phyloP scores from a whole-genome alignment of 2,329 filamentous ascomycete genomes.

The Fusarium sambucinum region DNA sequence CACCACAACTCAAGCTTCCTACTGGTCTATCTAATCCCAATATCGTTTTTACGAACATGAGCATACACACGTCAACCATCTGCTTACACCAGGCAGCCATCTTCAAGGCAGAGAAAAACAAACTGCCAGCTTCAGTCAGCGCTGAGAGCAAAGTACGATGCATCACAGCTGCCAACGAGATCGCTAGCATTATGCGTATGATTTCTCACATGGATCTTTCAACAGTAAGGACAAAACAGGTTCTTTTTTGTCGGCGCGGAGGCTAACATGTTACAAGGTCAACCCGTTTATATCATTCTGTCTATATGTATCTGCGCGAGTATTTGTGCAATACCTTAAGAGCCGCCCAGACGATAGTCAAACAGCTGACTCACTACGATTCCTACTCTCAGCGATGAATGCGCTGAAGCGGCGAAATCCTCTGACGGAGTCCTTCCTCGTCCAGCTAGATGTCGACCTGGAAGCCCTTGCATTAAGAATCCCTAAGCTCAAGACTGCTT shows the following conservation, averaged over 20 bases:
- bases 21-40: conserved; percentile 81
- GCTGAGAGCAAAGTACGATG: conserved; percentile 93
- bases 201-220: conserved; percentile 90
- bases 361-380: conserved; percentile 84
- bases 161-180: conserved; percentile 92
- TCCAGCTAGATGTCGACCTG: conserved; percentile 92
- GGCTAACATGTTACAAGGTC: conserved; percentile 69
- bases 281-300: conserved; percentile 97
- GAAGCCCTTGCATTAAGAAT: conserved; percentile 76
- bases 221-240: conserved; percentile 67
- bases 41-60: conserved; percentile 95
- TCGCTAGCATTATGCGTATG: conserved; percentile 94
- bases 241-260: background rate
- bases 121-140: conserved; percentile 79
- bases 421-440: conserved; percentile 92
- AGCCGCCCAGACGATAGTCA: conserved; percentile 87
- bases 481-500: conserved; percentile 67
- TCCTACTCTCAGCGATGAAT: conserved; percentile 90
- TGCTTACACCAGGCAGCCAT: conserved; percentile 99
- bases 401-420: conserved; percentile 89
- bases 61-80: conserved; percentile 94
- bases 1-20: conserved; percentile 82
- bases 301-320: conserved; percentile 92
- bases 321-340: conserved; percentile 97
- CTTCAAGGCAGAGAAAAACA: conserved; percentile 94